phyloP scores from a whole-genome alignment of 495 filamentous ascomycete species.

The Cercophora newfieldiana region DNA sequence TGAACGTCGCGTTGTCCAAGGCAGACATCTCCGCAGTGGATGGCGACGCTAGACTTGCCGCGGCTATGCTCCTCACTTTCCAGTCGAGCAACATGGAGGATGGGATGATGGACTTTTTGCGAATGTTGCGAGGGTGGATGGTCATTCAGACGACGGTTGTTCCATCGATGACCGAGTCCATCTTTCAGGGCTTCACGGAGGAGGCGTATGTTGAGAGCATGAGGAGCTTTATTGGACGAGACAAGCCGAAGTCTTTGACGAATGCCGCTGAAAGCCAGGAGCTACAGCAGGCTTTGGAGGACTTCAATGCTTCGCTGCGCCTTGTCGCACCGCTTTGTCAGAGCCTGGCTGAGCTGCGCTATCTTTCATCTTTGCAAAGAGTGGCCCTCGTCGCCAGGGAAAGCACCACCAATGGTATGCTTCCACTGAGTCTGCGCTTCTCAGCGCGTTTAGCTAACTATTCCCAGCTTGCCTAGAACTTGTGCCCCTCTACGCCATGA shows the following conservation, averaged over 20 bases:
- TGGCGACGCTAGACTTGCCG: conserved; percentile 45
- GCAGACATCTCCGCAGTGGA: conserved; percentile 24
- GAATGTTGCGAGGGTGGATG: conserved; percentile 50
- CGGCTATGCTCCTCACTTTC: conserved; percentile 47
- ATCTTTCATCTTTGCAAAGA: background rate
- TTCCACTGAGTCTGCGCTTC: background rate
- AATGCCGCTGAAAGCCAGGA: background rate
- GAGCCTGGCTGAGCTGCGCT: background rate
- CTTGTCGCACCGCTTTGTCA: conserved; percentile 3
- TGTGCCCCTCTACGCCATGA: conserved; percentile 13
- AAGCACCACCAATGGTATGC: background rate
- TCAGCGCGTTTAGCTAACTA: background rate
- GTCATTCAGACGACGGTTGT: conserved; percentile 39
- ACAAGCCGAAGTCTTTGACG: no score
- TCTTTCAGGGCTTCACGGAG: conserved; percentile 35
- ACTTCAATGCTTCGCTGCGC: background rate
- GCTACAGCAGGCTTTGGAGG: conserved; percentile 8
- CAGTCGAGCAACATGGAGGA: conserved; percentile 50
- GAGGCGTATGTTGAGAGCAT: conserved; percentile 23
- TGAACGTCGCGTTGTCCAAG: conserved; percentile 35
- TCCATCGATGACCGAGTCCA: conserved; percentile 30
- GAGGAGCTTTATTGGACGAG: background rate
- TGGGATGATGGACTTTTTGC: conserved; percentile 50
- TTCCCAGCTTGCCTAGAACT: conserved; percentile 18
- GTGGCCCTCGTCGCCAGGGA: background rate